These are phyloP conservation scores for Monosporozyma aquatica DNA, from an alignment of 805 yeast species.

Conservation along the genomic window DNA sequence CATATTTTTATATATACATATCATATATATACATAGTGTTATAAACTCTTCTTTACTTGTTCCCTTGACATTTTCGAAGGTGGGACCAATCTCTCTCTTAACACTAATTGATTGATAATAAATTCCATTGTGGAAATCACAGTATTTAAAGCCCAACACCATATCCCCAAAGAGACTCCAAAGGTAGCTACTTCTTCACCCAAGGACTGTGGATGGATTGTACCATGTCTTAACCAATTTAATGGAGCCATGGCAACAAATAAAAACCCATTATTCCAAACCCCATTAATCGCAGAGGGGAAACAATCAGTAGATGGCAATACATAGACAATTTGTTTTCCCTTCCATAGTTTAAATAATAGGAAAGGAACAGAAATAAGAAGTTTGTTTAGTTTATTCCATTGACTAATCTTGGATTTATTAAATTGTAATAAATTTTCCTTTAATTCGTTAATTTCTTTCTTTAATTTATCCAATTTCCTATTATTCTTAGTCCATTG, in stretches of 20 bases:
- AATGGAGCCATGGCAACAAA: slow-evolving; percentile 23
- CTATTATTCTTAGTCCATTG: slow-evolving; percentile 91
- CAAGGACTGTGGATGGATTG: not conserved
- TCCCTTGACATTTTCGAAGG: not conserved
- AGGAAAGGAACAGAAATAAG: slow-evolving; percentile 28
- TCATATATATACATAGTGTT: not conserved
- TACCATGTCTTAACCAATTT: slow-evolving; percentile 8
- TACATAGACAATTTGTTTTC: slow-evolving; percentile 25
- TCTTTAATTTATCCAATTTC: slow-evolving; percentile 46
- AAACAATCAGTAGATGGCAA: slow-evolving; percentile 23
- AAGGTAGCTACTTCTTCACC: slow-evolving; percentile 5
- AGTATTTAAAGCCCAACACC: slow-evolving; percentile 29
- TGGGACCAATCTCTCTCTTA: slow-evolving; percentile 8
- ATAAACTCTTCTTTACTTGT: not conserved
- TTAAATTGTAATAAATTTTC: slow-evolving; percentile 25
- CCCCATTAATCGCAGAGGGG: slow-evolving; percentile 25
- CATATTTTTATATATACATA: not conserved
- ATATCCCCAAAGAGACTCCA: slow-evolving; percentile 30
- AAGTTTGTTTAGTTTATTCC: slow-evolving; percentile 16
- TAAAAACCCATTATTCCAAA: slow-evolving; percentile 29
- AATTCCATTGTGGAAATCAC: slow-evolving; percentile 24
- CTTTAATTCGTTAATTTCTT: slow-evolving; percentile 40
- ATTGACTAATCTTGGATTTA: not conserved
- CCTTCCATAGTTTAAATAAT: slow-evolving; percentile 26
- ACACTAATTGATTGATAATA: slow-evolving; percentile 17